Evolutionary conservation across 2,329 filamentous ascomycete species (phyloP).

Genomic region (Stemphylium beticola): DNA sequence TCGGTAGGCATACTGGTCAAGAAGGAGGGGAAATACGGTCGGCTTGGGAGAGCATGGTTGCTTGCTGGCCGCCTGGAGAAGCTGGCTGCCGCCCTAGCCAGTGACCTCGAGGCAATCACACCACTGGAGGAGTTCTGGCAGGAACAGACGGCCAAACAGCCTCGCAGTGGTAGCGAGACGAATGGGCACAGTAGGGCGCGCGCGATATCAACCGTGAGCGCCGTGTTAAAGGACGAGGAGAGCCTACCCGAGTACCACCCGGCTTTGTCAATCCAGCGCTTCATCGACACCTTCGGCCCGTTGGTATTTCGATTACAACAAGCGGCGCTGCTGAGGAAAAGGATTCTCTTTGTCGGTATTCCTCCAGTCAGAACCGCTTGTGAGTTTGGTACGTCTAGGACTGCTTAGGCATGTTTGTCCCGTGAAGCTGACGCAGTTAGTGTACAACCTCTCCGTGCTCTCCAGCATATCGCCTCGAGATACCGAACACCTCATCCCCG

Average conservation of each 20-base stretch:
- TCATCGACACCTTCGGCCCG: slow-evolving; percentile 85
- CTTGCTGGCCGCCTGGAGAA: slow-evolving; percentile 79
- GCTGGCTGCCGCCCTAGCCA: slow-evolving; percentile 69
- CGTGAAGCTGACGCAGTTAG: slow-evolving; percentile 53
- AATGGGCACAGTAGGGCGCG: slow-evolving; percentile 40
- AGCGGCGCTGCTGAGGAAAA: slow-evolving; percentile 82
- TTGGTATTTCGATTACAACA: slow-evolving; percentile 90
- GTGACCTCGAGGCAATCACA: slow-evolving; percentile 67
- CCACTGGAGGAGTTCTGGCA: slow-evolving; percentile 84
- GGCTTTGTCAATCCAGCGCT: slow-evolving; percentile 77
- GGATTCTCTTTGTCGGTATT: slow-evolving; percentile 85
- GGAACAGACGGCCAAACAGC: slow-evolving; percentile 48
- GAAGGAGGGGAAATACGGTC: slow-evolving; percentile 71
- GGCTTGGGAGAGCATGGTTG: slow-evolving; percentile 86
- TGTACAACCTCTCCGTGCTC: slow-evolving; percentile 92
- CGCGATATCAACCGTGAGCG: slow-evolving; percentile 60
- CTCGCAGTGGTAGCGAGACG: not conserved
- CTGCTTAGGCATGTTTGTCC: not conserved
- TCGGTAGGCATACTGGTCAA: slow-evolving; percentile 89
- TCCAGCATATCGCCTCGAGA: slow-evolving; percentile 83
- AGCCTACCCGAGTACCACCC: slow-evolving; percentile 80
- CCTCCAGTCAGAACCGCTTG: slow-evolving; percentile 85
- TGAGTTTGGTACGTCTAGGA: slow-evolving; percentile 75
- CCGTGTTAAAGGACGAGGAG: slow-evolving; percentile 66
- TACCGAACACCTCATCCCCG: slow-evolving; percentile 69